phyloP scores from a whole-genome alignment of 192 early-diverging fungal species.

The Gamsiella multidivaricata region DNA sequence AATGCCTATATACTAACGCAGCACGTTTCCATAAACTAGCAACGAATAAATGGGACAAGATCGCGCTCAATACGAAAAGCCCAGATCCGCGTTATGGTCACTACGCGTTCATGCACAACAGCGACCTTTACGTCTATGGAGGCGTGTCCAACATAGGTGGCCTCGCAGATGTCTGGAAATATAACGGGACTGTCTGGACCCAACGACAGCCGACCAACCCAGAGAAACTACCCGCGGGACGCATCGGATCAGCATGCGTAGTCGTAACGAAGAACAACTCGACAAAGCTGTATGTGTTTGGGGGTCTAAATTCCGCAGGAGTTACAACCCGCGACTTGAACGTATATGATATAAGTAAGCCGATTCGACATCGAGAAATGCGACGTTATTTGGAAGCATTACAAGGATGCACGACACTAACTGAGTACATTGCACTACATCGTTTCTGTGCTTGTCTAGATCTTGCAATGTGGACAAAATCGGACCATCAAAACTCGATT shows the following conservation, averaged over 20 bases:
- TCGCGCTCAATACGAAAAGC: background rate
- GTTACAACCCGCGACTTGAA: constrained; percentile 19
- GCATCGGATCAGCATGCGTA: constrained; percentile 18
- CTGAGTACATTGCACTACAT: no score
- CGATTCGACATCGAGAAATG: background rate
- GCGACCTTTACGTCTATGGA: constrained; percentile 41
- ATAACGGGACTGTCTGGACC: constrained; percentile 24
- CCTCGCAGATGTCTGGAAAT: constrained; percentile 38
- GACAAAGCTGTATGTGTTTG: constrained; percentile 36
- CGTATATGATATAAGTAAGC: constrained; percentile 23
- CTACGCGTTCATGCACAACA: constrained; percentile 36
- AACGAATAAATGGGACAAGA: constrained; percentile 44
- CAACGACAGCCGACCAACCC: background rate
- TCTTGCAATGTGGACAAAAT: constrained; percentile 24
- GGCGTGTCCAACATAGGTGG: constrained; percentile 28
- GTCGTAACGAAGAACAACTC: constrained; percentile 31
- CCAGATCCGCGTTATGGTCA: constrained; percentile 50
- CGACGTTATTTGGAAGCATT: background rate
- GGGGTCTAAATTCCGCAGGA: constrained; percentile 12
- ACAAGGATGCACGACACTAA: no score
- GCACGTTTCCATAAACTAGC: constrained; percentile 1
- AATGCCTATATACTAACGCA: background rate
- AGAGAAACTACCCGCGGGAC: constrained; percentile 19
- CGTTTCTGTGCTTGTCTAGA: background rate
- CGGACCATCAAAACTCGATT: constrained; percentile 47